phyloP scores from a whole-genome alignment of 441 rosid species.

The Gossypium davidsonii region DNA sequence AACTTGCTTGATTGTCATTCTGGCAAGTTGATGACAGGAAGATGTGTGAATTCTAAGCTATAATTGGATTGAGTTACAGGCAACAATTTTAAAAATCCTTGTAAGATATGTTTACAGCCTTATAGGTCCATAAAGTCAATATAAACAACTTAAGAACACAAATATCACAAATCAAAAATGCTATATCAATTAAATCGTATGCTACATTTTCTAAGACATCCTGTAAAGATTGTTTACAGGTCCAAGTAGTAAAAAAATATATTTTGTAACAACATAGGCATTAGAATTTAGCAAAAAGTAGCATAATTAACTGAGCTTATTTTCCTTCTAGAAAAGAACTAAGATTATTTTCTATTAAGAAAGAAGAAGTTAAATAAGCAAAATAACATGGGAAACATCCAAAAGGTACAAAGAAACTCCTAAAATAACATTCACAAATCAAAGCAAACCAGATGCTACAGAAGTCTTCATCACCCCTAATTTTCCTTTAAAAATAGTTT shows the following conservation, averaged over 20 bases:
- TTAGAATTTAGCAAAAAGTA: neutral
- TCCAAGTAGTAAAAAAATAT: neutral
- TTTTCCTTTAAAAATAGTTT: too few relatives aligned
- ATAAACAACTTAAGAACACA: too few relatives aligned
- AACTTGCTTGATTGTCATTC: slow-evolving; percentile 65
- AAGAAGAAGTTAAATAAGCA: too few relatives aligned
- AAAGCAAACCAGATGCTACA: neutral
- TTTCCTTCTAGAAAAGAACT: neutral
- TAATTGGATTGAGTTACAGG: too few relatives aligned
- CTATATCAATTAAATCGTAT: too few relatives aligned
- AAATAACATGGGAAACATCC: too few relatives aligned
- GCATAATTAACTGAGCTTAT: neutral
- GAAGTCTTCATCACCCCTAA: neutral
- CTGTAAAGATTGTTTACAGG: neutral
- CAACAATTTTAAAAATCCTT: too few relatives aligned
- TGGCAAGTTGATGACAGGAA: slow-evolving; percentile 34
- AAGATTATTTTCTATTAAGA: too few relatives aligned
- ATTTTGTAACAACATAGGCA: neutral
- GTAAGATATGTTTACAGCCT: too few relatives aligned
- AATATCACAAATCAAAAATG: too few relatives aligned
- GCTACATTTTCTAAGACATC: neutral
- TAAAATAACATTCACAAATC: neutral
- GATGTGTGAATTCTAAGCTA: neutral
- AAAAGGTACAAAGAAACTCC: neutral
- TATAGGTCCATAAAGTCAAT: too few relatives aligned